Conservation (phyloP, 768 basidiomycete species). For the Neoboletus magnificus region DNA sequence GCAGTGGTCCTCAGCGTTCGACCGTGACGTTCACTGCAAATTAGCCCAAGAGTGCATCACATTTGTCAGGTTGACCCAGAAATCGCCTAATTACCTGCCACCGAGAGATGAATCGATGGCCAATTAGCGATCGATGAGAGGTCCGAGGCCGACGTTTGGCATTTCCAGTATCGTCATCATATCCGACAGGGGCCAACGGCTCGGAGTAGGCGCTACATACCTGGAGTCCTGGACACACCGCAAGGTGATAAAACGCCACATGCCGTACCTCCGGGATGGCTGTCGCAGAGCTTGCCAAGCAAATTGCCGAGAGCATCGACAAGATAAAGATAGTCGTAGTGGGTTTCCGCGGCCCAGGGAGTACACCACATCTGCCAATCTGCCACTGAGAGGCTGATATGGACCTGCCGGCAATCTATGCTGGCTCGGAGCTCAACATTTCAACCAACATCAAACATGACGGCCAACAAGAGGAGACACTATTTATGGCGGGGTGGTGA, state of each 20-base stretch:
- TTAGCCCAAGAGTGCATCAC: no score
- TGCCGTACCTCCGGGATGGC: neutral
- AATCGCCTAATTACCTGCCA: neutral
- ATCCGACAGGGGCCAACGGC: no score
- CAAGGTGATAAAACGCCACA: neutral
- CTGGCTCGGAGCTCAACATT: neutral
- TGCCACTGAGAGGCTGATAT: neutral
- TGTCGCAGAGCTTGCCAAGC: neutral
- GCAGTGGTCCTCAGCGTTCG: neutral
- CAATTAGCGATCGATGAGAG: neutral
- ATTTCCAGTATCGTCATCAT: neutral
- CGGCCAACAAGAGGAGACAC: neutral
- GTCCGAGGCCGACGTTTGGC: neutral
- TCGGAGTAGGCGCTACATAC: neutral
- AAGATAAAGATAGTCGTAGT: neutral
- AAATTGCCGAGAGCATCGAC: neutral
- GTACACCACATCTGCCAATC: neutral
- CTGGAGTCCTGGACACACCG: neutral
- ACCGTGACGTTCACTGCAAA: neutral
- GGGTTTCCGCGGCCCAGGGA: neutral
- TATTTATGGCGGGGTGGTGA: no score
- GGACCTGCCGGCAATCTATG: neutral
- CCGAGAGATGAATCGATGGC: neutral
- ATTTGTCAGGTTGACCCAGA: neutral
- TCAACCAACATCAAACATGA: neutral